These are phyloP conservation scores for Trichaptum fuscoviolaceum DNA, from an alignment of 768 basidiomycete species.

Conservation along the genomic window DNA sequence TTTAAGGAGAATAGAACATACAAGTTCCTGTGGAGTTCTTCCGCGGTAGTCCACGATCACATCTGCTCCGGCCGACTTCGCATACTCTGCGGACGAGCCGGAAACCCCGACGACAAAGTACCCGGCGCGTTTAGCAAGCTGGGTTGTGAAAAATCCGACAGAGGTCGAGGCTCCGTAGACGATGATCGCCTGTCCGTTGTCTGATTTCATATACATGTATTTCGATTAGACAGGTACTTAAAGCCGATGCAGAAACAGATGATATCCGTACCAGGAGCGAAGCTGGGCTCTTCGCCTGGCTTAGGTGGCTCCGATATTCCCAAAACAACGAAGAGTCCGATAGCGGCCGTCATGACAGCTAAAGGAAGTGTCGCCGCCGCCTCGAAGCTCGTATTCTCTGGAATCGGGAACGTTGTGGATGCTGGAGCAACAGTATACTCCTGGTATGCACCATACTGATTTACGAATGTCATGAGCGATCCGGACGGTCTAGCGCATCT, in stretches of 20 bases:
- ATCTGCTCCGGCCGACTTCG: not conserved
- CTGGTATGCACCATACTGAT: conserved; percentile 6
- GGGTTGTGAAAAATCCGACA: conserved; percentile 5
- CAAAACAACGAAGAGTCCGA: not conserved
- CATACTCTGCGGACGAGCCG: not conserved
- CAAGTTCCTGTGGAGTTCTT: not conserved
- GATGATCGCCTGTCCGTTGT: conserved; percentile 2
- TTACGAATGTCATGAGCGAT: not conserved
- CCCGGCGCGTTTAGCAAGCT: conserved; percentile 8
- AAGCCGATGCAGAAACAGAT: not conserved
- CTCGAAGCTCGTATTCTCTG: conserved; percentile 12
- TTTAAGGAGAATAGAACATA: not conserved
- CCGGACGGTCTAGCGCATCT: not conserved
- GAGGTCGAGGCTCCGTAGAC: conserved; percentile 4
- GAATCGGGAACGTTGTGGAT: conserved; percentile 7
- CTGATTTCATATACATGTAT: not conserved
- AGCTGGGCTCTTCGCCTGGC: not conserved
- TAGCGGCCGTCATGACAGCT: conserved; percentile 13
- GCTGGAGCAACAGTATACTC: conserved; percentile 9
- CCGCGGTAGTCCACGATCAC: not conserved
- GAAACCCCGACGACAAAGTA: conserved; percentile 5
- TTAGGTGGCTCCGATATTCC: not conserved
- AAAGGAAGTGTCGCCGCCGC: conserved; percentile 14
- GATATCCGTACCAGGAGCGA: not conserved
- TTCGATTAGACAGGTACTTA: not conserved